Conservation (phyloP, 306 rosid genomes). For the Vicia faba region DNA sequence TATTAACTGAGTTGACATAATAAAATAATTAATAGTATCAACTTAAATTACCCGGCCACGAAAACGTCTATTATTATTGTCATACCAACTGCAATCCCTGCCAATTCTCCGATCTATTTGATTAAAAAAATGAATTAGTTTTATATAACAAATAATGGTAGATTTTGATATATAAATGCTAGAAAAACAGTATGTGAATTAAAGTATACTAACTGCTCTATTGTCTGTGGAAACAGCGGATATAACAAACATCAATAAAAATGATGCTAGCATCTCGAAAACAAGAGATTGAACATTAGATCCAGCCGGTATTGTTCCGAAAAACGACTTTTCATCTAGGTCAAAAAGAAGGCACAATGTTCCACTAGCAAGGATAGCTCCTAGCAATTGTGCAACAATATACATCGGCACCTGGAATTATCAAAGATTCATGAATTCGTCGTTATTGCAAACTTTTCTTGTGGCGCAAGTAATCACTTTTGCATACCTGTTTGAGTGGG, state of each 20-base stretch:
- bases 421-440: not conserved
- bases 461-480: no score
- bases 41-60: constrained; percentile 60
- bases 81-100: constrained; percentile 71
- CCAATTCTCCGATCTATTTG: constrained; percentile 66
- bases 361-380: constrained; percentile 68
- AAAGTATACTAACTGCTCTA: constrained; percentile 56
- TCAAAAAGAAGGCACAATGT: constrained; percentile 50
- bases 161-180: not conserved
- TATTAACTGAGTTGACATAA: no score
- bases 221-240: constrained; percentile 74
- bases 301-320: constrained; percentile 64
- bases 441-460: not conserved
- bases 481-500: constrained; percentile 48
- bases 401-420: constrained; percentile 61
- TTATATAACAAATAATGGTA: not conserved
- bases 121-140: not conserved
- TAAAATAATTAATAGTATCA: no score
- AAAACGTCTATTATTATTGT: constrained; percentile 54
- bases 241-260: constrained; percentile 69
- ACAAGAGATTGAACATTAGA: constrained; percentile 48
- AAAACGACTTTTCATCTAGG: constrained; percentile 34
- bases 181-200: not conserved
- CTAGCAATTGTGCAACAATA: constrained; percentile 49
- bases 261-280: constrained; percentile 57